Conservation (phyloP, 129 eudicot species). For the Tagetes erecta region DNA sequence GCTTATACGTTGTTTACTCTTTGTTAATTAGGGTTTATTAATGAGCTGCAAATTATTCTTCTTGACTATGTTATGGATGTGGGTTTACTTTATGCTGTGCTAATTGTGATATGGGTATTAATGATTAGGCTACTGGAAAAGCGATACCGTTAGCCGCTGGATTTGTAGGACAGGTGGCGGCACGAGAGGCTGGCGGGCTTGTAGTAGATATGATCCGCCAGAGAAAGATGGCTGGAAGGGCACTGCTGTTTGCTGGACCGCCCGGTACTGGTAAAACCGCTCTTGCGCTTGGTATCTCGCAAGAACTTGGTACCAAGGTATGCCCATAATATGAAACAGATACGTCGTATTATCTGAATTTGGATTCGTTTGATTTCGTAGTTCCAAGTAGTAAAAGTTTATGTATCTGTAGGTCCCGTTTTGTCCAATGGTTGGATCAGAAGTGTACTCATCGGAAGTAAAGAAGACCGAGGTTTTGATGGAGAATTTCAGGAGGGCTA, state of each 20-base stretch:
- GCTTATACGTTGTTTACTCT: neutral
- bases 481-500: conserved; percentile 97
- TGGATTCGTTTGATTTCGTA: neutral
- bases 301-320: conserved; percentile 99
- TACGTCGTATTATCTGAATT: neutral
- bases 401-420: conserved; percentile 70
- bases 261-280: conserved; percentile 99
- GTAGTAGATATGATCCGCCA: conserved; percentile 98
- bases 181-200: conserved; percentile 97
- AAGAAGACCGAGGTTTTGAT: conserved; percentile 96
- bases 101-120: neutral
- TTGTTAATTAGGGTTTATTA: neutral
- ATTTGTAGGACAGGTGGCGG: conserved; percentile 85
- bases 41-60: neutral
- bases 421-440: conserved; percentile 99
- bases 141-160: conserved; percentile 92
- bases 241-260: conserved; percentile 89
- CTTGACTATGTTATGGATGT: neutral
- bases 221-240: conserved; percentile 97
- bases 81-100: neutral
- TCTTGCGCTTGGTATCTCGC: conserved; percentile 88
- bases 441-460: conserved; percentile 97
- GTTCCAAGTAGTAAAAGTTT: neutral
- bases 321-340: neutral
- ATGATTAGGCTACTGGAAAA: conserved; percentile 57